A percentile compares a stretch with the other conserved stretches of the same genome.
Evolutionary conservation across 1,139 yeast genomes (phyloP).

Genomic region (Kluyveromyces sp.): DNA sequence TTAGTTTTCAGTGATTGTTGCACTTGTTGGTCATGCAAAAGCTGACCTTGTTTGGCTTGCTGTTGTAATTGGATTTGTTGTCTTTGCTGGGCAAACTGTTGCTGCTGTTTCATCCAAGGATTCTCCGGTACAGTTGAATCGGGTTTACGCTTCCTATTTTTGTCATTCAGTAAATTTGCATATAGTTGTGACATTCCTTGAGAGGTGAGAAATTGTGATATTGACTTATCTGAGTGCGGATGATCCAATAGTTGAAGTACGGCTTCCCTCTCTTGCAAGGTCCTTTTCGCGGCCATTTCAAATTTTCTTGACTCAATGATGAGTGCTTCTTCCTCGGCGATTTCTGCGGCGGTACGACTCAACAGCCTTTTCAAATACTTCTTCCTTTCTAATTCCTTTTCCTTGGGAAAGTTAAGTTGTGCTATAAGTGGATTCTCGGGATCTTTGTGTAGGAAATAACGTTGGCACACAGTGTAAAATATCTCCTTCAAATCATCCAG

Average conservation of each 20-base stretch:
- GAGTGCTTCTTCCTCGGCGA: constrained; percentile 93
- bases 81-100: constrained; percentile 35
- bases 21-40: constrained; percentile 19
- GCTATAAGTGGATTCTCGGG: constrained; percentile 37
- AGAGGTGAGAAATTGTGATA: constrained; percentile 74
- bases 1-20: constrained; percentile 33
- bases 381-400: constrained; percentile 70
- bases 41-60: constrained; percentile 32
- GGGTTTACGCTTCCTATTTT: constrained; percentile 46
- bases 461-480: constrained; percentile 56
- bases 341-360: constrained; percentile 87
- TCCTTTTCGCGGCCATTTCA: constrained; percentile 87
- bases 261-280: constrained; percentile 76
- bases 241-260: constrained; percentile 75
- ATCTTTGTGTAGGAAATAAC: constrained; percentile 30
- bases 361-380: constrained; percentile 69
- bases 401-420: constrained; percentile 50
- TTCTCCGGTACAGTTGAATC: constrained; percentile 45
- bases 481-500: constrained; percentile 80
- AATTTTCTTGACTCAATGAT: constrained; percentile 89
- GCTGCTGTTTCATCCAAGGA: constrained; percentile 36
- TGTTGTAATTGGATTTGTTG: constrained; percentile 41
- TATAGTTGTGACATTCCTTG: constrained; percentile 87
- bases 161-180: constrained; percentile 75
- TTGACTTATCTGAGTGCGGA: constrained; percentile 63